These are phyloP conservation scores for Labyrinthula sp. DNA, from an alignment of 352 stramenopile genomes.

Conservation along the genomic window DNA sequence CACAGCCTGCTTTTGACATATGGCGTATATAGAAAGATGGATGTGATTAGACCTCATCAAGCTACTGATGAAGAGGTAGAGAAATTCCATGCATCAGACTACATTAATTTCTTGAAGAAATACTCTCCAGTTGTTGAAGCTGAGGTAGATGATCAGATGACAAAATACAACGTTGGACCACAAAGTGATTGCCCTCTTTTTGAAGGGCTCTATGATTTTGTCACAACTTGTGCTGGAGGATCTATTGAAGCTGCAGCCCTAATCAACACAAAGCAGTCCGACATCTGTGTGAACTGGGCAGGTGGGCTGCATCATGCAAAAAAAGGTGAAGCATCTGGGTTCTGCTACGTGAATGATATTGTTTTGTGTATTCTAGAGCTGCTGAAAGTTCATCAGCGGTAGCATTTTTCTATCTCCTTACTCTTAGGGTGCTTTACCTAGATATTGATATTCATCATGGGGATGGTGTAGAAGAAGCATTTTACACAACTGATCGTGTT, in stretches of 20 bases:
- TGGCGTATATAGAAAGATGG: constrained; percentile 94
- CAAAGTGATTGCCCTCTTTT: constrained; percentile 94
- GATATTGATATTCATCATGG: constrained; percentile 39
- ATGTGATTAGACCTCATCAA: constrained; percentile 72
- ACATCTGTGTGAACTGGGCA: constrained; percentile 36
- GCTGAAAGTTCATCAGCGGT: constrained; percentile 30
- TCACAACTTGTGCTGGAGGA: constrained; percentile 79
- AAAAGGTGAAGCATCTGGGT: constrained; percentile 37
- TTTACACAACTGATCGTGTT: constrained; percentile 36
- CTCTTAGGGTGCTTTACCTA: constrained; percentile 37
- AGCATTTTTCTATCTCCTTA: too few relatives aligned
- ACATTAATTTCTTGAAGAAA: constrained; percentile 85
- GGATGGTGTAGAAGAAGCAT: constrained; percentile 37
- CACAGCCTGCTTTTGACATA: constrained; percentile 96
- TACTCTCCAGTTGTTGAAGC: constrained; percentile 82
- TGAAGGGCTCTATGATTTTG: constrained; percentile 96
- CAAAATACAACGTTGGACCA: constrained; percentile 76
- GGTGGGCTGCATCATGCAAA: constrained; percentile 38
- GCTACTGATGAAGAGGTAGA: constrained; percentile 71
- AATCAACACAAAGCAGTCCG: constrained; percentile 31
- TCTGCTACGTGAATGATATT: constrained; percentile 40
- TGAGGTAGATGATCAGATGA: constrained; percentile 26
- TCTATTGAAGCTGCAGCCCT: constrained; percentile 44
- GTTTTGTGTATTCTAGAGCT: constrained; percentile 36
- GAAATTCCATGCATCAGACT: constrained; percentile 89